Percentiles rank a stretch among this genome's conserved stretches.
phyloP scores from a whole-genome alignment of 345 rosid genomes.

The Camelina laxa region DNA sequence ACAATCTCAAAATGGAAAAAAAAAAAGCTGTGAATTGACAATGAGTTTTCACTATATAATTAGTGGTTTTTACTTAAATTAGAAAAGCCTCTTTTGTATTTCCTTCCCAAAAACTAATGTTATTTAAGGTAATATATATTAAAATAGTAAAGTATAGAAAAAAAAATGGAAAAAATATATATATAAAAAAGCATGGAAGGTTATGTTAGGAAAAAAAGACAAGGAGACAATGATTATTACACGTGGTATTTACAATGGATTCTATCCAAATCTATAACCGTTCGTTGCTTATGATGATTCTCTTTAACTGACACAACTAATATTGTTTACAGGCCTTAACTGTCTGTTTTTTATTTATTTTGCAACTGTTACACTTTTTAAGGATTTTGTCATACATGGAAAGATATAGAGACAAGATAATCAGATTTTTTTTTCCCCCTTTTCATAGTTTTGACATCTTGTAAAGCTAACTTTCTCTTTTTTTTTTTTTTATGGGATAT shows the following conservation, averaged over 20 bases:
- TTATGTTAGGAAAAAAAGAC: not conserved
- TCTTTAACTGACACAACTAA: not conserved
- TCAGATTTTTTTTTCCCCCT: no score
- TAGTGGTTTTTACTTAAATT: not conserved
- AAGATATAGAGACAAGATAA: no score
- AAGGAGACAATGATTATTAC: not conserved
- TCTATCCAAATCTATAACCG: not conserved
- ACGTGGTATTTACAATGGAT: not conserved
- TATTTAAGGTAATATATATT: not conserved
- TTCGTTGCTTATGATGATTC: not conserved
- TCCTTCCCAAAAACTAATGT: not conserved
- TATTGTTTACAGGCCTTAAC: no score
- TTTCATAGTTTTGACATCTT: no score
- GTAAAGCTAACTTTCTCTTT: no score
- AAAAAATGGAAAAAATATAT: not conserved
- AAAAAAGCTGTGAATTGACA: not conserved
- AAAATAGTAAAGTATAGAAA: not conserved
- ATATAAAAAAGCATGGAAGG: no score
- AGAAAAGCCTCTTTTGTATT: not conserved
- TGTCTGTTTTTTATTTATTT: not conserved
- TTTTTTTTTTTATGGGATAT: no score
- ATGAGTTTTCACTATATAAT: not conserved
- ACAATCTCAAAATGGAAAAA: not conserved
- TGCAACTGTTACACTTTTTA: no score
- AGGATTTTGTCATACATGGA: no score